Evolutionary conservation across 1,284 basidiomycete species (phyloP).

Genomic region (Ceratobasidium sp.): DNA sequence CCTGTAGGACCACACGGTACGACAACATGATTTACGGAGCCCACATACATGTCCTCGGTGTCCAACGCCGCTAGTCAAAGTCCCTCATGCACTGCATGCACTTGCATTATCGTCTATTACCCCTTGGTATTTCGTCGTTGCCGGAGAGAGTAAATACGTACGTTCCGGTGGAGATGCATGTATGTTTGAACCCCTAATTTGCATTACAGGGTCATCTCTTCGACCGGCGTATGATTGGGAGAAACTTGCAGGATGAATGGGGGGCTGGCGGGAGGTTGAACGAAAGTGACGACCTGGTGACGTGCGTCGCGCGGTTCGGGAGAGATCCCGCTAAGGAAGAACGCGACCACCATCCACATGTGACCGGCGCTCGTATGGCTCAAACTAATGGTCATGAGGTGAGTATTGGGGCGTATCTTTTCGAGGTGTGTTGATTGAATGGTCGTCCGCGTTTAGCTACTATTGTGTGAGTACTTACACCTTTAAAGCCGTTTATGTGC

Average conservation of each 20-base stretch:
- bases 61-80: constrained; percentile 74
- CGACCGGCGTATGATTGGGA: constrained; percentile 83
- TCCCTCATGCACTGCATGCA: constrained; percentile 72
- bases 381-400: constrained; percentile 84
- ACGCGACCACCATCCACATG: constrained; percentile 67
- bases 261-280: constrained; percentile 64
- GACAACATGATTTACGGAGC: constrained; percentile 88
- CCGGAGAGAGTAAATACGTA: constrained; percentile 77
- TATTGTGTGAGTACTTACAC: constrained; percentile 65
- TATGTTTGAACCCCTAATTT: not conserved
- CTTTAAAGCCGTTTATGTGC: constrained; percentile 51
- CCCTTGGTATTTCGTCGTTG: constrained; percentile 81
- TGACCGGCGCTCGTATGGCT: constrained; percentile 85
- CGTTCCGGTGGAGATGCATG: constrained; percentile 52
- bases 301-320: constrained; percentile 89
- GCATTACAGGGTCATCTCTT: constrained; percentile 83
- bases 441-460: constrained; percentile 58
- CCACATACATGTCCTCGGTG: constrained; percentile 74
- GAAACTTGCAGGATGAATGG: constrained; percentile 78
- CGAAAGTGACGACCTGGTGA: constrained; percentile 66
- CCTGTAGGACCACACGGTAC: constrained; percentile 72
- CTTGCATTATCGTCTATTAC: constrained; percentile 76
- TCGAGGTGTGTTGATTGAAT: not conserved
- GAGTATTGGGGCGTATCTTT: constrained; percentile 48
- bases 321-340: constrained; percentile 61